phyloP scores from a whole-genome alignment of 495 filamentous ascomycete species.

The Recurvomyces mirabilis region DNA sequence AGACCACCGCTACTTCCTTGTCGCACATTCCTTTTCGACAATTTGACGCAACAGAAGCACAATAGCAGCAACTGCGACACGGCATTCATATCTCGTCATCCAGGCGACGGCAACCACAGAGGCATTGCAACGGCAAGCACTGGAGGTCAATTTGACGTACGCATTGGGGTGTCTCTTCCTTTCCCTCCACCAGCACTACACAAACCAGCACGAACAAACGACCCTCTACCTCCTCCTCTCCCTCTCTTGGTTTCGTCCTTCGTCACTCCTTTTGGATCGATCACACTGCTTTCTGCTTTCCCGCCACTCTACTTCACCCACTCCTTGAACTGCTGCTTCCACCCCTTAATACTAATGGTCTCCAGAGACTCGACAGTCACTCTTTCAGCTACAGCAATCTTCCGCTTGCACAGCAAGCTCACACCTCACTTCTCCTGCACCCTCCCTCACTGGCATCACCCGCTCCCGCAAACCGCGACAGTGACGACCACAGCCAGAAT shows the following conservation, averaged over 20 bases:
- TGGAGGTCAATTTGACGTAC: too few relatives aligned
- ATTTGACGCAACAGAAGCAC: too few relatives aligned
- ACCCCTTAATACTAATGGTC: slow-evolving; percentile 15
- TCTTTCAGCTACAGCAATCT: slow-evolving; percentile 8
- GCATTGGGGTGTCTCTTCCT: too few relatives aligned
- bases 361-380: slow-evolving; percentile 7
- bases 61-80: too few relatives aligned
- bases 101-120: neutral
- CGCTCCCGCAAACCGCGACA: too few relatives aligned
- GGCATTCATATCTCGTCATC: too few relatives aligned
- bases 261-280: slow-evolving; percentile 21
- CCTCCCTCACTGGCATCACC: neutral
- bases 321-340: slow-evolving; percentile 8
- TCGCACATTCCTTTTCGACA: neutral
- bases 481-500: slow-evolving; percentile 1
- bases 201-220: neutral
- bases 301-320: neutral
- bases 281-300: slow-evolving; percentile 4
- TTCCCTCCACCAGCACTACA: neutral
- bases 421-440: slow-evolving; percentile 2
- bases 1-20: neutral
- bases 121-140: neutral
- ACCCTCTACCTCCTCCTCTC: slow-evolving; percentile 5
- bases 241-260: slow-evolving; percentile 7
- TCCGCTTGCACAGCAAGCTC: slow-evolving; percentile 2